Conservation (phyloP, 352 stramenopile species). For the Pythium rhizo-oryzae region DNA sequence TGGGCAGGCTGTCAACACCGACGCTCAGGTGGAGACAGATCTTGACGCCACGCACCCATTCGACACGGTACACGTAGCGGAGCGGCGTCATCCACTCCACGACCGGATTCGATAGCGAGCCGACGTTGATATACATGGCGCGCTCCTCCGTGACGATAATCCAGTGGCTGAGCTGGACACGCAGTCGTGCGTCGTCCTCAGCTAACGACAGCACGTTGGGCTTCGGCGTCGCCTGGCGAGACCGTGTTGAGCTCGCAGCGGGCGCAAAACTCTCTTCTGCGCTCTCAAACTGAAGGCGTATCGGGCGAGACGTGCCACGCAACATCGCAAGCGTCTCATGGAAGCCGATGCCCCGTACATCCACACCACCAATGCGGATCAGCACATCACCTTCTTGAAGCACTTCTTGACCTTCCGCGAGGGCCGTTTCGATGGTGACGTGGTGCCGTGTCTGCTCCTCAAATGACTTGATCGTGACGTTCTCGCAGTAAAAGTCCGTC, state of each 20-base stretch:
- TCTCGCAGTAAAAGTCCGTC: slow-evolving; percentile 90
- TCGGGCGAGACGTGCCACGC: slow-evolving; percentile 66
- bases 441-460: slow-evolving; percentile 51
- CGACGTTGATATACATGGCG: slow-evolving; percentile 86
- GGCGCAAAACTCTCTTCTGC: slow-evolving; percentile 59
- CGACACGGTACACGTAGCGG: slow-evolving; percentile 84
- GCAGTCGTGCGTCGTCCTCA: slow-evolving; percentile 49
- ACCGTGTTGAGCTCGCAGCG: slow-evolving; percentile 25
- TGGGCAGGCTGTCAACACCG: slow-evolving; percentile 83
- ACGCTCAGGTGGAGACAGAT: slow-evolving; percentile 85
- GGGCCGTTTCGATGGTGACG: slow-evolving; percentile 58
- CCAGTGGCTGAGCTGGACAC: slow-evolving; percentile 83
- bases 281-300: slow-evolving; percentile 85
- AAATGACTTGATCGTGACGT: slow-evolving; percentile 84
- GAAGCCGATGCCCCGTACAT: slow-evolving; percentile 85
- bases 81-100: slow-evolving; percentile 91
- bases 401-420: slow-evolving; percentile 58
- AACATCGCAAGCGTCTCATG: slow-evolving; percentile 82
- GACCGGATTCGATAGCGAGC: slow-evolving; percentile 69
- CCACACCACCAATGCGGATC: slow-evolving; percentile 72
- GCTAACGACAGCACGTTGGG: neutral
- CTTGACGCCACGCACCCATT: slow-evolving; percentile 62
- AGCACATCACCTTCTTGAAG: slow-evolving; percentile 83
- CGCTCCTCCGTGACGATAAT: slow-evolving; percentile 88
- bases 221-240: slow-evolving; percentile 27